Evolutionary conservation across 2,329 filamentous ascomycete genomes (phyloP).

Genomic region (Periglandula ipomoeae): DNA sequence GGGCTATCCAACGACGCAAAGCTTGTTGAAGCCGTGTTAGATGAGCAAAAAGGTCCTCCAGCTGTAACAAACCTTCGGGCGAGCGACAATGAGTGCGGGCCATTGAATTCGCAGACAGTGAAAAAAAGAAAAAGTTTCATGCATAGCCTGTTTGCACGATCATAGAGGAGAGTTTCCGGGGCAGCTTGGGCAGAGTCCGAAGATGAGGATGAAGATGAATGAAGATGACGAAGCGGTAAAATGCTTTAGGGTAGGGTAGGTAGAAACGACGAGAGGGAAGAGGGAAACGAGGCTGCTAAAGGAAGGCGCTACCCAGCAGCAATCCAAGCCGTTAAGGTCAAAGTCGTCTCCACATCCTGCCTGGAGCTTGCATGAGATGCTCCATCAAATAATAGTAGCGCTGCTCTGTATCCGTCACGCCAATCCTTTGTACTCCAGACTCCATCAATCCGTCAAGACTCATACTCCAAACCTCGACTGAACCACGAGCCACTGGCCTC

Average conservation of each 20-base stretch:
- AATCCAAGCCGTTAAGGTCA: too few species aligned
- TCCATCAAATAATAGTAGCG: too few species aligned
- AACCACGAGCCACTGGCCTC: neutral
- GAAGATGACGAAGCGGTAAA: too few species aligned
- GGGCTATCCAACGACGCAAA: neutral
- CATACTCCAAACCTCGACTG: neutral
- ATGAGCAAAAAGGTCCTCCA: neutral
- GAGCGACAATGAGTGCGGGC: neutral
- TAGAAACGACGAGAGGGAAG: too few species aligned
- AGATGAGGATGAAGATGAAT: too few species aligned
- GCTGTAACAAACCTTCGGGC: neutral
- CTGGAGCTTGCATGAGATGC: neutral
- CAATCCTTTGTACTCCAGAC: neutral
- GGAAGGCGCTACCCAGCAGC: too few species aligned
- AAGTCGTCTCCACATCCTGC: neutral
- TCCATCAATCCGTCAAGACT: too few species aligned
- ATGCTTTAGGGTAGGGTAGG: neutral
- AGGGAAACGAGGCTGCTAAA: too few species aligned
- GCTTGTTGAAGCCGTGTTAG: neutral
- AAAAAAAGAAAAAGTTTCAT: conserved; percentile 12
- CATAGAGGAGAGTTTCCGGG: neutral
- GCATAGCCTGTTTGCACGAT: conserved; percentile 9
- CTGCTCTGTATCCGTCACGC: neutral
- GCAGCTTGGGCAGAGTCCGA: too few species aligned
- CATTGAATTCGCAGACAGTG: neutral